phyloP scores from a whole-genome alignment of 495 filamentous ascomycete genomes.

The Aspergillus saccharolyticus region DNA sequence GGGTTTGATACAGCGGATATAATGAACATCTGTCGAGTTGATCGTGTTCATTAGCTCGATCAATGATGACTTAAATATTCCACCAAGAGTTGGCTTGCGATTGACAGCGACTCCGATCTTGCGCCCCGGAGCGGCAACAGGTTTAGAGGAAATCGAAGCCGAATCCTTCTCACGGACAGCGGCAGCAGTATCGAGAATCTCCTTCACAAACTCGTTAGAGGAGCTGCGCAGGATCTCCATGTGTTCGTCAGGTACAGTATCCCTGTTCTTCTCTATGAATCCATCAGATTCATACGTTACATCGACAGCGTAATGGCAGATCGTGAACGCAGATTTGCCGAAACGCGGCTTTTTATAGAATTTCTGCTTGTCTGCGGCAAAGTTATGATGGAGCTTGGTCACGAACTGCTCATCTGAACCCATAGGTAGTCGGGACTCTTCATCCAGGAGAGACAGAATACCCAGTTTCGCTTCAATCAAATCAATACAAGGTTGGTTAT shows the following conservation, averaged over 20 bases:
- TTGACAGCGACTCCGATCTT: slow-evolving; percentile 87
- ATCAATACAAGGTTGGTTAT: slow-evolving; percentile 99
- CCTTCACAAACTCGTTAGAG: slow-evolving; percentile 76
- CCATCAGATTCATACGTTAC: slow-evolving; percentile 99
- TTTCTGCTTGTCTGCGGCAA: slow-evolving; percentile 83
- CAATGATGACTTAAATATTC: slow-evolving; percentile 96
- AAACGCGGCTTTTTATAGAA: slow-evolving; percentile 99
- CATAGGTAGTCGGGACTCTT: slow-evolving; percentile 95
- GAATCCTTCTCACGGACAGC: slow-evolving; percentile 86
- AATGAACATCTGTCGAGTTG: slow-evolving; percentile 96
- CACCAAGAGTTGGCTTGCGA: slow-evolving; percentile 93
- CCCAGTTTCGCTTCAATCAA: slow-evolving; percentile 96
- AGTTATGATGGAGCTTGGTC: slow-evolving; percentile 94
- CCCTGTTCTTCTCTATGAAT: slow-evolving; percentile 99
- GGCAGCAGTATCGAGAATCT: slow-evolving; percentile 80
- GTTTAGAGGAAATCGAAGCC: slow-evolving; percentile 64
- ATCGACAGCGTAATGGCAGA: slow-evolving; percentile 97
- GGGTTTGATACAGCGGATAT: slow-evolving; percentile 98
- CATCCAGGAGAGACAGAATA: slow-evolving; percentile 86
- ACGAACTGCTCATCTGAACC: slow-evolving; percentile 97
- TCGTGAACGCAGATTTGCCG: slow-evolving; percentile 95
- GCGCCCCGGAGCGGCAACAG: slow-evolving; percentile 62
- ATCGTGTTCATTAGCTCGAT: slow-evolving; percentile 99
- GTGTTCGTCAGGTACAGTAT: slow-evolving; percentile 98
- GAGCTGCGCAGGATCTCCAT: slow-evolving; percentile 85